These are phyloP conservation scores for Pseudocercospora macadamiae DNA, from an alignment of 2,329 filamentous ascomycete species.

Conservation along the genomic window DNA sequence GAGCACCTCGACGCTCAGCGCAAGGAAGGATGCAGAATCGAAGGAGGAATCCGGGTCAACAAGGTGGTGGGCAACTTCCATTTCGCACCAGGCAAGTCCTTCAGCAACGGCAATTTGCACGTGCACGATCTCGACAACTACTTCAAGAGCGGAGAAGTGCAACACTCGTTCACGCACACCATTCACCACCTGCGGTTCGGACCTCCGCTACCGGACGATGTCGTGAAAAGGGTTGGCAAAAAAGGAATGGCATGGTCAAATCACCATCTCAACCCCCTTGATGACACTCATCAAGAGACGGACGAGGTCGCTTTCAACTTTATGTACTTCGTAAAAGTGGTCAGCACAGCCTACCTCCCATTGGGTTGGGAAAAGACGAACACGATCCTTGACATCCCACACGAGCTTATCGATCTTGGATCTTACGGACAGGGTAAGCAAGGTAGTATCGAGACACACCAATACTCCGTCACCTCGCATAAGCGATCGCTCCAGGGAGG, in stretches of 20 bases:
- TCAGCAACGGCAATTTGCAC: conserved; percentile 96
- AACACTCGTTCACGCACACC: conserved; percentile 85
- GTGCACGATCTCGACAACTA: conserved; percentile 98
- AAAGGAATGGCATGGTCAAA: conserved; percentile 72
- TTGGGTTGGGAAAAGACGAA: conserved; percentile 78
- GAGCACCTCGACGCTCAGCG: conserved; percentile 86
- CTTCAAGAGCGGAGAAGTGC: conserved; percentile 67
- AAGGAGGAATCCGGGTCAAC: conserved; percentile 90
- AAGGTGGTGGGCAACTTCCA: conserved; percentile 98
- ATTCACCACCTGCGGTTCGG: conserved; percentile 92
- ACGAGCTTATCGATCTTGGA: conserved; percentile 66
- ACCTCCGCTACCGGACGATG: conserved; percentile 78
- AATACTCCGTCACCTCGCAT: conserved; percentile 97
- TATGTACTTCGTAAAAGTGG: conserved; percentile 99
- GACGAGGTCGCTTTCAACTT: conserved; percentile 87
- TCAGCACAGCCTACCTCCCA: conserved; percentile 91
- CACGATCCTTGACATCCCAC: conserved; percentile 38
- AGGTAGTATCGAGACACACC: conserved; percentile 93
- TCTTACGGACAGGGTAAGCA: conserved; percentile 63
- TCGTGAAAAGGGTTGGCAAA: conserved; percentile 65
- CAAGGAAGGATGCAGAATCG: conserved; percentile 89
- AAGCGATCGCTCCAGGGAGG: conserved; percentile 85
- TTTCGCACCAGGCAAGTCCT: conserved; percentile 91
- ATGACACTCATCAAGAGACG: conserved; percentile 75
- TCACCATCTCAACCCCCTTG: conserved; percentile 90